A percentile compares a stretch with the other conserved stretches of the same genome.
Conservation (phyloP, 345 rosid genomes). For the Crucihimalaya himalaica region DNA sequence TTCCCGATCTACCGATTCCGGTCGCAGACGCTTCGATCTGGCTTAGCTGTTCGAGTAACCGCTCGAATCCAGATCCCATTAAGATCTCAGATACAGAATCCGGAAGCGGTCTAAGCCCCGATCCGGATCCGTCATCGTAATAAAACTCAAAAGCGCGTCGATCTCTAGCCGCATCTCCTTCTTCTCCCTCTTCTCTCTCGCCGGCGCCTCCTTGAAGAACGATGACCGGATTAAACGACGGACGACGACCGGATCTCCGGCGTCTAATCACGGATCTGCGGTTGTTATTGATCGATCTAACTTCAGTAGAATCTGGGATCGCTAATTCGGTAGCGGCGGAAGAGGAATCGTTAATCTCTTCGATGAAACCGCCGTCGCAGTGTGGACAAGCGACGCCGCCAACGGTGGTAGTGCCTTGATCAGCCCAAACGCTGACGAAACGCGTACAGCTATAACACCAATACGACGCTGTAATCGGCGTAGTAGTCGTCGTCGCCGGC, state of each 20-base stretch:
- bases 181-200: conserved; percentile 33
- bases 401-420: conserved; percentile 36
- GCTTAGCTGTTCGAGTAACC: conserved; percentile 63
- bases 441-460: conserved; percentile 84
- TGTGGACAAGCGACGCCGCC: conserved; percentile 54
- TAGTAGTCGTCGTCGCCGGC: neutral
- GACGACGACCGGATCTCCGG: conserved; percentile 46
- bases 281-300: conserved; percentile 38
- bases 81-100: conserved; percentile 63
- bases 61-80: conserved; percentile 80
- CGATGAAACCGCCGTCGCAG: conserved; percentile 73
- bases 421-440: conserved; percentile 49
- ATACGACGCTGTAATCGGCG: conserved; percentile 47
- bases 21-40: conserved; percentile 49
- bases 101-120: conserved; percentile 73
- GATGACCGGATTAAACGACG: conserved; percentile 70
- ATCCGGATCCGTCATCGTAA: conserved; percentile 71
- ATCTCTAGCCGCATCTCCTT: conserved; percentile 35
- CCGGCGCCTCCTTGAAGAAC: conserved; percentile 63
- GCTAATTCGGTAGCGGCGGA: conserved; percentile 9
- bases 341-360: conserved; percentile 45
- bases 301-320: conserved; percentile 24
- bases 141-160: conserved; percentile 54
- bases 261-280: conserved; percentile 44
- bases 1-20: conserved; percentile 58